Evolutionary conservation across 305 asterid species (phyloP).

Genomic region (Fraxinus velutina): DNA sequence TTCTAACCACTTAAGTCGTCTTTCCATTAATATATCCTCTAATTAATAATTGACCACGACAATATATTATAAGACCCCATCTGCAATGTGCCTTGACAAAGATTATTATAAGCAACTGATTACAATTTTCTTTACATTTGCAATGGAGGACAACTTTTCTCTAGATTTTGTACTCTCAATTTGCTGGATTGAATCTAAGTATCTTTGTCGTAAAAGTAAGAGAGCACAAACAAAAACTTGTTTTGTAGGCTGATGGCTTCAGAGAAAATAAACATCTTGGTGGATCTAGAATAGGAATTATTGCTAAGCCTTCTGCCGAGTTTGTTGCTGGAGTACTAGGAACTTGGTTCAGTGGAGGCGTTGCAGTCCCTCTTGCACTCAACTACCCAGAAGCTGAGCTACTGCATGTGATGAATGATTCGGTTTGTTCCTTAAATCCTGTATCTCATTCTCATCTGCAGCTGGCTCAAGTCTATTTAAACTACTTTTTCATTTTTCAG

Average conservation of each 20-base stretch:
- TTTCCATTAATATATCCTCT: not conserved
- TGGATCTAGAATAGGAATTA: slow-evolving; percentile 81
- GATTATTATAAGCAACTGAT: not conserved
- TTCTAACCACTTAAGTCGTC: not conserved
- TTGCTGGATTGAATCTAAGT: not conserved
- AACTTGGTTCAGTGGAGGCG: slow-evolving; percentile 90
- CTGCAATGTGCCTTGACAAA: not conserved
- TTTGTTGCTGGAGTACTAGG: slow-evolving; percentile 88
- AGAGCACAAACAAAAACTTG: slow-evolving; percentile 3
- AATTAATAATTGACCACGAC: not conserved
- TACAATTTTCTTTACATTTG: not conserved
- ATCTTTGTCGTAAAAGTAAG: slow-evolving; percentile 1
- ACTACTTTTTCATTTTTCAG: not conserved
- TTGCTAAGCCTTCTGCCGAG: slow-evolving; percentile 89
- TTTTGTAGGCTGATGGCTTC: not conserved
- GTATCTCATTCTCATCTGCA: not conserved
- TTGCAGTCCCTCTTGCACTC: slow-evolving; percentile 94
- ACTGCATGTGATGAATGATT: slow-evolving; percentile 87
- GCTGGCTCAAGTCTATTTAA: slow-evolving; percentile 1
- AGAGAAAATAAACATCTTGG: slow-evolving; percentile 41
- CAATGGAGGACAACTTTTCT: not conserved
- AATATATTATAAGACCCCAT: not conserved
- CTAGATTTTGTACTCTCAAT: not conserved
- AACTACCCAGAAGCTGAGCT: slow-evolving; percentile 95
- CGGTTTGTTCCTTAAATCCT: slow-evolving; percentile 49